A percentile compares a stretch with the other conserved stretches of the same genome.
These are phyloP conservation scores for Erythrophleum ivorense DNA, from an alignment of 331 rosid species.

Conservation along the genomic window DNA sequence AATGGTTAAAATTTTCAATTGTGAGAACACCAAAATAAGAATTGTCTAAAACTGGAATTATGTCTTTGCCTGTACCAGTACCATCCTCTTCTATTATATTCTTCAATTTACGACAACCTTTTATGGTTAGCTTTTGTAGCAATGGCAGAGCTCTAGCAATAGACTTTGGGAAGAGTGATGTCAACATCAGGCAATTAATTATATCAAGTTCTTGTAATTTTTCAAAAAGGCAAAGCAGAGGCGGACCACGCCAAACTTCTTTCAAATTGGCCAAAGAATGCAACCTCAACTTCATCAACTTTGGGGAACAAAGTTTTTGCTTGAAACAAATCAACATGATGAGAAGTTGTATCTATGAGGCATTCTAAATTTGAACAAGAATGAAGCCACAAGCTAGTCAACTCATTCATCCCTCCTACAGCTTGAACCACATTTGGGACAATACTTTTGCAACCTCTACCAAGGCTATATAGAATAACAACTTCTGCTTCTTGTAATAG, in stretches of 20 bases:
- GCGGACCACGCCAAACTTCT: not conserved
- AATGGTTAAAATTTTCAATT: not conserved
- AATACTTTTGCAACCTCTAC: not conserved
- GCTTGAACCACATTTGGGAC: not conserved
- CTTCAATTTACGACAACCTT: not conserved
- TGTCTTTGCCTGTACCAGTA: not conserved
- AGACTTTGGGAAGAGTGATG: slow-evolving; percentile 7
- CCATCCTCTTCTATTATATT: not conserved
- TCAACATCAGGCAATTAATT: not conserved
- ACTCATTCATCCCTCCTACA: not conserved
- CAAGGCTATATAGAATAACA: not conserved
- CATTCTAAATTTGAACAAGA: not conserved
- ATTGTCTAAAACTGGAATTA: not conserved
- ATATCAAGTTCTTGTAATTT: not conserved
- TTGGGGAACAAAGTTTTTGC: not conserved
- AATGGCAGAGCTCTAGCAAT: not conserved
- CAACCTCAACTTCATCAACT: not conserved
- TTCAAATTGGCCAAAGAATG: not conserved
- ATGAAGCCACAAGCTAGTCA: not conserved
- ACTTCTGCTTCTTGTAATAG: not conserved
- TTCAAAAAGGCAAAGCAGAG: not conserved
- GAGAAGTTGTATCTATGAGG: not conserved
- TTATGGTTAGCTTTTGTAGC: not conserved
- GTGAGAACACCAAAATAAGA: not conserved
- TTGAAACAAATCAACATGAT: not conserved